Percentiles rank a stretch among this genome's conserved stretches.
These are phyloP conservation scores for Globisporangium cystogenes DNA, from an alignment of 352 stramenopile genomes.

Conservation along the genomic window DNA sequence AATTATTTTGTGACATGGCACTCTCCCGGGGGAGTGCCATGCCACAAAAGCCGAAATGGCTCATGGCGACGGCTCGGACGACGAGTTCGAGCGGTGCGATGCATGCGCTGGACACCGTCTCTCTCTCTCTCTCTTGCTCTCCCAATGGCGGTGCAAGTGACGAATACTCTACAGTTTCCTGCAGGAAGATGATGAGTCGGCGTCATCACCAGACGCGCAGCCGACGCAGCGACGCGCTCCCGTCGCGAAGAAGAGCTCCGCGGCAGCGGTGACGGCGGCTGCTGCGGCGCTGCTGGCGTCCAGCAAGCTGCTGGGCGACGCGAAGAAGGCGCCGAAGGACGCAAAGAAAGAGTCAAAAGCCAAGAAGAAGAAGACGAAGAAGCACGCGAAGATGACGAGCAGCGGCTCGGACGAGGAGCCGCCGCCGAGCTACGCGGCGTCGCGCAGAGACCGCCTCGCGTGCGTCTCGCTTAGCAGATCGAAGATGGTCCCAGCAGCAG, in stretches of 20 bases:
- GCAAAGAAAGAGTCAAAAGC: constrained; percentile 6
- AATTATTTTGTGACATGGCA: too few species aligned
- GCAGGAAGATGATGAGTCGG: neutral
- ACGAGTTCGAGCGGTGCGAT: constrained; percentile 60
- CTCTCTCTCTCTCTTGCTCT: neutral
- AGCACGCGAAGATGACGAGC: constrained; percentile 11
- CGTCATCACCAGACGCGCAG: neutral
- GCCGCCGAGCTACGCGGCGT: constrained; percentile 53
- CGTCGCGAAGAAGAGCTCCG: constrained; percentile 10
- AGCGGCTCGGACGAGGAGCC: constrained; percentile 43
- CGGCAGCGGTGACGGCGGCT: constrained; percentile 36
- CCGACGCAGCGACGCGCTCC: neutral
- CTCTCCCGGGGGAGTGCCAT: too few species aligned
- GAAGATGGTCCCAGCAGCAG: neutral
- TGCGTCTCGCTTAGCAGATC: constrained; percentile 18
- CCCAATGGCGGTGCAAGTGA: too few species aligned
- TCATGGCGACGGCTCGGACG: constrained; percentile 42
- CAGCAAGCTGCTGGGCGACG: constrained; percentile 31
- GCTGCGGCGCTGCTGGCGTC: constrained; percentile 42
- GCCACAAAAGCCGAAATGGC: constrained; percentile 2
- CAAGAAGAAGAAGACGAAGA: constrained; percentile 20
- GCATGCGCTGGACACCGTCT: neutral
- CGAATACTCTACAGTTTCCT: neutral
- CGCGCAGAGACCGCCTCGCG: constrained; percentile 12
- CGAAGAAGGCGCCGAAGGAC: constrained; percentile 13